phyloP scores from a whole-genome alignment of 805 yeast species.

The Lipomyces orientalis region DNA sequence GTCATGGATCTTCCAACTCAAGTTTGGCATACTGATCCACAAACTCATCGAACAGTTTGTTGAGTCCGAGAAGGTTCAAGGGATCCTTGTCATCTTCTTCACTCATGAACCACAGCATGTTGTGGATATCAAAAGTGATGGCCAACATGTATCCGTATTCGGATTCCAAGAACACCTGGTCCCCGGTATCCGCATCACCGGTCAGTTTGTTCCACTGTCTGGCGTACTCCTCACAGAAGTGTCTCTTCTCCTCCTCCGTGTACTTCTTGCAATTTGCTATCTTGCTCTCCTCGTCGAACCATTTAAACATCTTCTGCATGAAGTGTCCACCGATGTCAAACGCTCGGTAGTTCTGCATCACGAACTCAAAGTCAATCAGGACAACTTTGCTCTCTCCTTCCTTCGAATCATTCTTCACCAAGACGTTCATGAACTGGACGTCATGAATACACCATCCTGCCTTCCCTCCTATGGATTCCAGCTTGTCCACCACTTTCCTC shows the following conservation, averaged over 20 bases:
- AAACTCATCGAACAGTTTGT: slow-evolving; percentile 2
- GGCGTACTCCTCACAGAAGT: slow-evolving; percentile 2
- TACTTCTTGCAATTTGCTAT: not conserved
- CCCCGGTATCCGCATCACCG: slow-evolving; percentile 1
- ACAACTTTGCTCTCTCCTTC: slow-evolving; percentile 1
- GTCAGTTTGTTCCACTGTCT: not conserved
- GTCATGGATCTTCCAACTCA: not conserved
- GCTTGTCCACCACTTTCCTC: slow-evolving; percentile 3
- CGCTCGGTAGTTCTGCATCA: slow-evolving; percentile 1
- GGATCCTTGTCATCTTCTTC: not conserved
- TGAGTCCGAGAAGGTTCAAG: not conserved
- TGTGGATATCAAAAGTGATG: slow-evolving; percentile 2
- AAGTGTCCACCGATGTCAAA: slow-evolving; percentile 3
- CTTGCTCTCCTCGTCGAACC: slow-evolving; percentile 1
- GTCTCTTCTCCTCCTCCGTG: not conserved
- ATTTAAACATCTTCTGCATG: slow-evolving; percentile 2
- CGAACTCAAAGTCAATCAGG: slow-evolving; percentile 4
- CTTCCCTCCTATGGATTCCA: slow-evolving; percentile 1
- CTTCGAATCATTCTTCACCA: not conserved
- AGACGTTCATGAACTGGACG: not conserved
- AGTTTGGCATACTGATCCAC: slow-evolving; percentile 1
- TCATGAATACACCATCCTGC: not conserved
- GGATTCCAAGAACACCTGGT: not conserved
- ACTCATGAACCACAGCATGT: slow-evolving; percentile 1
- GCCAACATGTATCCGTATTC: slow-evolving; percentile 3